Base-by-base conservation (phyloP, 2,329 filamentous ascomycete genomes). In the Pseudogymnoascus sp. region DNA sequence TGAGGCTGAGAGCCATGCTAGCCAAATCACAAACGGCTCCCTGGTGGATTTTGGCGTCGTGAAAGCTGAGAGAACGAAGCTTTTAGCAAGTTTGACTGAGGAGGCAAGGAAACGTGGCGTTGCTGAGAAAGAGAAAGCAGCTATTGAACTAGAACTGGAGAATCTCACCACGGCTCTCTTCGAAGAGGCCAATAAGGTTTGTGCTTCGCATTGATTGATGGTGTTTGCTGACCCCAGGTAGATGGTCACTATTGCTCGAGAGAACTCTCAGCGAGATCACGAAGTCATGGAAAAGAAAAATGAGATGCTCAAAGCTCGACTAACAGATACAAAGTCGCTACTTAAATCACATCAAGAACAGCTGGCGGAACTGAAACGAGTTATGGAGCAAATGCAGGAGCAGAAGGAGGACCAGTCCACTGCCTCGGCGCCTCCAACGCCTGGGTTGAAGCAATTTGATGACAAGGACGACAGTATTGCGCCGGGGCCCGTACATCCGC, bases 211-310 rank as follows among this genome's bases (percentile, higher is more conserved):
- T 10, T 31, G n/a, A 16, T 63, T 81, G 78, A 95, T 96, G 91
- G 91, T 96, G 63, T 90, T 94, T 58, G 86, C 84, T 19, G 90
- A 90, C 35, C 33, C 88, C 92, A 70, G 43, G 38, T 66, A 86
- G 81, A 97, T 99, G 93, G 94, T 99, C 61, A 90, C 93, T 41
- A 86, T 85, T 14, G 93, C 93, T 38, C 91, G 96, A 71, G 91
- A 92, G 73, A 91, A 96, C 65, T 92, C 94, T 7, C 87, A 92
- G 65, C 86, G 84, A 66, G 91, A 97, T 69, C 88, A 91, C 38
- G 92, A 97, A 67, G 82, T 83, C 4, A 79, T 92, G 43, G 87
- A 92, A 63, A 89, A 89, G 71, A 91, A 91, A 72, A 96, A 94
- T 70, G 91, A 96, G 63, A 91, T 95, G 74, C 82, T 97, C 60